Conservation (phyloP, 2,329 filamentous ascomycete genomes). For the Elsinoe australis region DNA sequence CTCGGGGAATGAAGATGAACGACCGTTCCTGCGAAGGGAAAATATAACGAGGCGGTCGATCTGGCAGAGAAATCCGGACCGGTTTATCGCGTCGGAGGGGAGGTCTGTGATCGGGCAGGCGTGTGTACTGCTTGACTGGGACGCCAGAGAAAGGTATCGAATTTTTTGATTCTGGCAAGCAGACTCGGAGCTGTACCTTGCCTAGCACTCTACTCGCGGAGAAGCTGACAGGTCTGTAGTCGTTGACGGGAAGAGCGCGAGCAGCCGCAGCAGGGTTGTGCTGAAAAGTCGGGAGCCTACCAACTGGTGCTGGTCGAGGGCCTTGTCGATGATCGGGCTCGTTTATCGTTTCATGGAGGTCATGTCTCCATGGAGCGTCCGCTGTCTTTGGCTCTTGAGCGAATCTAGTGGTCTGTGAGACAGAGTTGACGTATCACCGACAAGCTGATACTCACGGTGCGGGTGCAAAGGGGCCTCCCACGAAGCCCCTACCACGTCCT, state of each 20-base stretch:
- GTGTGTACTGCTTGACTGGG: constrained; percentile 82
- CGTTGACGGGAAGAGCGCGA: constrained; percentile 10
- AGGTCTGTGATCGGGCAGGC: constrained; percentile 87
- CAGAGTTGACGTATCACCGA: not conserved
- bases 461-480: constrained; percentile 49
- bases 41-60: constrained; percentile 73
- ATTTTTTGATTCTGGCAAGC: constrained; percentile 64
- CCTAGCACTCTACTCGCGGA: constrained; percentile 78
- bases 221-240: constrained; percentile 41
- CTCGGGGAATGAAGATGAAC: constrained; percentile 95
- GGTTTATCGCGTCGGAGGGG: constrained; percentile 93
- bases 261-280: constrained; percentile 3
- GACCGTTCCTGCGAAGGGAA: constrained; percentile 85
- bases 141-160: constrained; percentile 66
- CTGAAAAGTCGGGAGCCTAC: constrained; percentile 1
- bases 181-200: constrained; percentile 77
- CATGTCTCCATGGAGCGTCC: constrained; percentile 79
- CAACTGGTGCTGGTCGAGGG: constrained; percentile 4
- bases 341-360: constrained; percentile 66
- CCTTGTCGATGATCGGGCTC: constrained; percentile 28
- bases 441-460: constrained; percentile 50
- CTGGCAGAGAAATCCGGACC: constrained; percentile 82
- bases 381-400: constrained; percentile 50
- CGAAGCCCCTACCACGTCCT: constrained; percentile 52
- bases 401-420: constrained; percentile 9